Conservation (phyloP, 2,329 filamentous ascomycete genomes). For the Trichoderma oligosporum region DNA sequence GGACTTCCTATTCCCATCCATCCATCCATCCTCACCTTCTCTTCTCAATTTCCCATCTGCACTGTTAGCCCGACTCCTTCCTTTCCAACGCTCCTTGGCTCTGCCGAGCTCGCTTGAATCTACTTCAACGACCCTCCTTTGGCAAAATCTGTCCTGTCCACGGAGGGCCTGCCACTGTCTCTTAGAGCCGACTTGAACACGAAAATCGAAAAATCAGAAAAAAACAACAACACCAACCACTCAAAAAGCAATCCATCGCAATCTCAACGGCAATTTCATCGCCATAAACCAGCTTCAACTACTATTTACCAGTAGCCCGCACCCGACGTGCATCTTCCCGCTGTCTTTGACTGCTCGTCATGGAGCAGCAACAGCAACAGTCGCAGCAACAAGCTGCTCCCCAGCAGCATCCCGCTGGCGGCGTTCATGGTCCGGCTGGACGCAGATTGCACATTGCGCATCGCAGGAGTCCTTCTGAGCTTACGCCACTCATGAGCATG, state of each 20-base stretch:
- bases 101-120: slow-evolving; percentile 30
- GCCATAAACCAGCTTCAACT: slow-evolving; percentile 6
- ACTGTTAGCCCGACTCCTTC: slow-evolving; percentile 34
- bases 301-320: slow-evolving; percentile 30
- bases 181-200: slow-evolving; percentile 21
- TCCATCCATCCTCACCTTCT: slow-evolving; percentile 44
- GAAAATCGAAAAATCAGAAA: neutral
- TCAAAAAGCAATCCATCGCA: neutral
- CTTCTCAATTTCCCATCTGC: slow-evolving; percentile 37
- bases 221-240: neutral
- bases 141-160: slow-evolving; percentile 32
- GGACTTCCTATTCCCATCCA: slow-evolving; percentile 37
- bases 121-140: slow-evolving; percentile 37
- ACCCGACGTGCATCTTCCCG: slow-evolving; percentile 43
- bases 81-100: slow-evolving; percentile 39
- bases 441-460: slow-evolving; percentile 96
- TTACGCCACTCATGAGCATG: slow-evolving; percentile 97
- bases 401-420: slow-evolving; percentile 50
- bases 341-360: slow-evolving; percentile 51
- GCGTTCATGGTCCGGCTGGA: slow-evolving; percentile 70
- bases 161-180: slow-evolving; percentile 23
- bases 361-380: slow-evolving; percentile 58
- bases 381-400: slow-evolving; percentile 43
- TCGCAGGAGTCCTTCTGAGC: slow-evolving; percentile 91
- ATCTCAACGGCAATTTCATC: slow-evolving; percentile 14